Conservation (phyloP, 495 filamentous ascomycete genomes). For the Aspergillus cristatus region DNA sequence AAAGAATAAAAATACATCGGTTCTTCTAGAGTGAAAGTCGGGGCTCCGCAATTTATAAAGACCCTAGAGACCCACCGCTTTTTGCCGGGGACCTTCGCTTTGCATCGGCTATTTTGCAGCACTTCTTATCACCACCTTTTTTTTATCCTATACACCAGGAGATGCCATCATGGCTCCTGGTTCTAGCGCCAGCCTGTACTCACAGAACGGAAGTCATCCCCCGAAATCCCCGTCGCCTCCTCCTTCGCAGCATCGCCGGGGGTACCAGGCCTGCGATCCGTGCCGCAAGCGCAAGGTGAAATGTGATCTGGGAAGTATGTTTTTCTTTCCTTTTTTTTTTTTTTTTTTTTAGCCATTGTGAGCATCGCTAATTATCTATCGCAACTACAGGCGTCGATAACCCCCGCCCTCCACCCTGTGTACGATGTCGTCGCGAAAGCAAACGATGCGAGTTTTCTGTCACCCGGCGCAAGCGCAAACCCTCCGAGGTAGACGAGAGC, state of each 20-base stretch:
- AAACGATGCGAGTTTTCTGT: slow-evolving; percentile 96
- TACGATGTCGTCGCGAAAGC: slow-evolving; percentile 82
- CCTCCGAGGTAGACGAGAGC: slow-evolving; percentile 53
- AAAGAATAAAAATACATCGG: too few relatives aligned
- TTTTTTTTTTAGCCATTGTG: background rate
- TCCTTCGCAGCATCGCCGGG: slow-evolving; percentile 48
- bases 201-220: slow-evolving; percentile 7
- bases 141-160: slow-evolving; percentile 13
- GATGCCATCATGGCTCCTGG: slow-evolving; percentile 13
- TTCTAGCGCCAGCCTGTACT: slow-evolving; percentile 7
- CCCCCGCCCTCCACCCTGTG: slow-evolving; percentile 87
- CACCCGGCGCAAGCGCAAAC: slow-evolving; percentile 86
- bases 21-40: too few relatives aligned
- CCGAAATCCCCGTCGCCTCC: slow-evolving; percentile 27
- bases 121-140: slow-evolving; percentile 11
- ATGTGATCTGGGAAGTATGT: slow-evolving; percentile 74
- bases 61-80: slow-evolving; percentile 25
- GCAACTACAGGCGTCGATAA: slow-evolving; percentile 66
- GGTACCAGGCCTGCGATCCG: slow-evolving; percentile 84
- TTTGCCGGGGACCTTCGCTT: slow-evolving; percentile 36
- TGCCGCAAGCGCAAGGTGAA: slow-evolving; percentile 87
- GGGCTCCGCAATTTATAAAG: slow-evolving; percentile 10
- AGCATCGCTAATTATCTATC: slow-evolving; percentile 1
- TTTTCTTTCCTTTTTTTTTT: slow-evolving; percentile 2
- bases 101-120: slow-evolving; percentile 34